Base-by-base conservation (phyloP, 129 eudicot species). In the Glebionis coronaria region DNA sequence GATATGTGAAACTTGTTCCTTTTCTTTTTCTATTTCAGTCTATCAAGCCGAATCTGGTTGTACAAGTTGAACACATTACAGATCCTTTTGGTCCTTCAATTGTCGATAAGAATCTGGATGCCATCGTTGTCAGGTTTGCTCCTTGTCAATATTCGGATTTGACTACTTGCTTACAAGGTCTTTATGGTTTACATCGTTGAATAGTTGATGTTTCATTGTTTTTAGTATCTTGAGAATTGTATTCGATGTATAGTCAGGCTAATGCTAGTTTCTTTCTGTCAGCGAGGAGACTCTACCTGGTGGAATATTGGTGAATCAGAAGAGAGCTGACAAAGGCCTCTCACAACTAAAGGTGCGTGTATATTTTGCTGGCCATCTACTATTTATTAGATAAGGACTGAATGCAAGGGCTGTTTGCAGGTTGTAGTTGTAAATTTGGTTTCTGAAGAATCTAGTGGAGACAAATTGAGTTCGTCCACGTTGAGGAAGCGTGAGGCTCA, bases 21-120 rank as follows among this genome's bases (percentile, higher is more conserved):
- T 54, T 15, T 23, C 1, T 35, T 23, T 23, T 23, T 23, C 7
- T 31, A 12, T 78, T 71, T 51, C 87, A 94, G 99, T 89, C 87
- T 55, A 77, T 90, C 61, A 94, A 94, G 80, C 86, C 97, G 31
- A 83, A 81, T 80, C 80, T 94, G 35, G 56, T 69, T 56, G 97
- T 87, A 77, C 80, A 89, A 84, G 93, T 73, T 58, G 95, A 81
- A 74, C 95, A 93, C 15, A 87, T 94, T 50, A 80, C 80, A 50
- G 97, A 94, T 73, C 97, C 94, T 21, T 94, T 89, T 79, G 99
- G 97, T 29, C 99, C 97, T 59, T 87, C 97, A 51, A 79, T 94
- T 18, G 63, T 87, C 45, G 99, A 94, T 62, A 76, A 87, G 65
- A 69, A 84, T 74, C 82, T 90, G 76, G 94, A 94, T 81, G 99